Conservation (phyloP, 495 filamentous ascomycete genomes). For the Xylaria flabelliformis region DNA sequence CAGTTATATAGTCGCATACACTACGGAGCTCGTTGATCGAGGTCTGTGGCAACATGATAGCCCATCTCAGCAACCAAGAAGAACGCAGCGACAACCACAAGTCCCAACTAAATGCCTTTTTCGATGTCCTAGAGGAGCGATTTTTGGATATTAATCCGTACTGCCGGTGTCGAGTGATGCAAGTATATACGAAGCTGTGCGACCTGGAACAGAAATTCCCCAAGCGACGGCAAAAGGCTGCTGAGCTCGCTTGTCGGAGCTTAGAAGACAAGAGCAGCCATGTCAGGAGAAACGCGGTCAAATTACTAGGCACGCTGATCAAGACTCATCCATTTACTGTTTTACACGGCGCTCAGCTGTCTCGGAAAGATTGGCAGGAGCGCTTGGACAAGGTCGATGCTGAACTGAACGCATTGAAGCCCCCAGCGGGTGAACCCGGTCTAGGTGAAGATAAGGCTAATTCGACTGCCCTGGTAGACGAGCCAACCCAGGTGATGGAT, state of each 20-base stretch:
- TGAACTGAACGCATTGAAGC: slow-evolving; percentile 81
- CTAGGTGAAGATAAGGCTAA: slow-evolving; percentile 66
- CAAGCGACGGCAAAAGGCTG: slow-evolving; percentile 83
- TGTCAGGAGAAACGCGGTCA: slow-evolving; percentile 93
- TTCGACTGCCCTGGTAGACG: slow-evolving; percentile 76
- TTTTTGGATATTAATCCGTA: slow-evolving; percentile 98
- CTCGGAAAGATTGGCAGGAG: slow-evolving; percentile 80
- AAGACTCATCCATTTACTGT: slow-evolving; percentile 92
- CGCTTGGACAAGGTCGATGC: slow-evolving; percentile 79
- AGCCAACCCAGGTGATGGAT: slow-evolving; percentile 77
- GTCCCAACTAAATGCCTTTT: slow-evolving; percentile 93
- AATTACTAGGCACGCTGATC: slow-evolving; percentile 83
- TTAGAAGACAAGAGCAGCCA: slow-evolving; percentile 98
- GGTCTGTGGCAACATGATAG: slow-evolving; percentile 96
- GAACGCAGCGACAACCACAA: slow-evolving; percentile 91
- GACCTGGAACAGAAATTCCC: slow-evolving; percentile 94
- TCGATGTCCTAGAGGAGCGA: slow-evolving; percentile 93
- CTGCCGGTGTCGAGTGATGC: slow-evolving; percentile 87
- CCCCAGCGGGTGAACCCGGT: slow-evolving; percentile 77
- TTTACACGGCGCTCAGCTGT: slow-evolving; percentile 87
- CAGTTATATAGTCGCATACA: slow-evolving; percentile 73
- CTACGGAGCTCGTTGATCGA: slow-evolving; percentile 93
- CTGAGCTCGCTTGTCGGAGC: slow-evolving; percentile 84
- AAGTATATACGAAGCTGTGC: slow-evolving; percentile 90
- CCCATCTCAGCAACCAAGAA: slow-evolving; percentile 87